phyloP scores from a whole-genome alignment of 257 asterid species.

The Gentiana dahurica region DNA sequence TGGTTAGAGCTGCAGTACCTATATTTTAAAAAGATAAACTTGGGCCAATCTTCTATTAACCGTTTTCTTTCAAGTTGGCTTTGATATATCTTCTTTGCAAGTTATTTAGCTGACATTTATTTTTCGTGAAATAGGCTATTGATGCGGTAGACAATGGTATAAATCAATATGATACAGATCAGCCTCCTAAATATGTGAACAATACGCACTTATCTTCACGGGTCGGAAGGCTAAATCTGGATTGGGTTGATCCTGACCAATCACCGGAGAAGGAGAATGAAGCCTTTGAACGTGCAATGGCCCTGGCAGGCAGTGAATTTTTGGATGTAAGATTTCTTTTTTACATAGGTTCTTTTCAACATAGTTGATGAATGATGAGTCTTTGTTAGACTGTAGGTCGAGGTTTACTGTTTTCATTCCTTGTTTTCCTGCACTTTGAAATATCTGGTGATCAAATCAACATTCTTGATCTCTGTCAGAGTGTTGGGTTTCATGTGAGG shows the following conservation, averaged over 20 bases:
- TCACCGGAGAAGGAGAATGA: constrained; percentile 78
- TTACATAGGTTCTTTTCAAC: constrained; percentile 1
- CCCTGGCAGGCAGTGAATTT: constrained; percentile 74
- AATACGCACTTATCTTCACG: constrained; percentile 77
- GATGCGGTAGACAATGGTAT: constrained; percentile 90
- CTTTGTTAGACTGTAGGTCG: neutral
- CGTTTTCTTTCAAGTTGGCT: neutral
- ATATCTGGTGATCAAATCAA: neutral
- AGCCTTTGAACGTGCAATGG: constrained; percentile 75
- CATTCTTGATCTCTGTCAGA: constrained; percentile 25
- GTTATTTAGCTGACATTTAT: constrained; percentile 2
- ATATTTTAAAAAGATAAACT: too few species aligned
- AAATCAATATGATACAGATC: constrained; percentile 78
- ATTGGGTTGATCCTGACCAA: constrained; percentile 79
- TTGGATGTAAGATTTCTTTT: constrained; percentile 49
- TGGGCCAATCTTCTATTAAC: neutral
- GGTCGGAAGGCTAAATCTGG: constrained; percentile 72
- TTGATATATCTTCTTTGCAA: neutral
- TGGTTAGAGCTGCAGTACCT: too few species aligned
- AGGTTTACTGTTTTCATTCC: neutral
- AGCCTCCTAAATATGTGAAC: constrained; percentile 73
- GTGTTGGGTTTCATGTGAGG: constrained; percentile 40
- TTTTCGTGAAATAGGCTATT: constrained; percentile 48
- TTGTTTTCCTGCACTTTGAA: too few species aligned
- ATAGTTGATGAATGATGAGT: neutral